These are phyloP conservation scores for Hawksworthiomyces lignivorus DNA, from an alignment of 2,329 filamentous ascomycete genomes.

Conservation along the genomic window DNA sequence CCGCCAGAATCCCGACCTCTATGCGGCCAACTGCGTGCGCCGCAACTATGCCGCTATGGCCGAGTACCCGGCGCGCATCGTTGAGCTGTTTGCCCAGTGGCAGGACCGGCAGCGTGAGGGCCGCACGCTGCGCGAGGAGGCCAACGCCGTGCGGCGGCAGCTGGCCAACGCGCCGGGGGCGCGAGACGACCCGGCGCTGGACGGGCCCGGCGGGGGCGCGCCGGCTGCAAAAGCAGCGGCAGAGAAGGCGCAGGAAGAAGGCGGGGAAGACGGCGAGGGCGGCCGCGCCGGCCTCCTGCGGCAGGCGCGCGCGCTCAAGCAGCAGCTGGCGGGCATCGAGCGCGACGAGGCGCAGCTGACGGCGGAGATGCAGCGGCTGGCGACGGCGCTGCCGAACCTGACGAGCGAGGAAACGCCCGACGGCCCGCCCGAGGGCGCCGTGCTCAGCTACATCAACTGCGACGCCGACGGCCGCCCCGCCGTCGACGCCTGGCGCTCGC, in stretches of 20 bases:
- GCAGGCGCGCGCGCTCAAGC: constrained; percentile 59
- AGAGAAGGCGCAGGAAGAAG: constrained; percentile 6
- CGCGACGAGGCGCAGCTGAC: constrained; percentile 51
- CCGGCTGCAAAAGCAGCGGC: constrained; percentile 13
- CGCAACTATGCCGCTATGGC: constrained; percentile 67
- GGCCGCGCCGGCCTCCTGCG: constrained; percentile 42
- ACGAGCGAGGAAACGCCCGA: constrained; percentile 70
- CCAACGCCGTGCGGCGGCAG: constrained; percentile 55
- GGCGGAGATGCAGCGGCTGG: constrained; percentile 64
- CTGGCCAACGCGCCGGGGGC: constrained; percentile 45
- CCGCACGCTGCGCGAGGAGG: constrained; percentile 55
- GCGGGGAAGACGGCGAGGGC: constrained; percentile 18
- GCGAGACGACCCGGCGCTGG: no score
- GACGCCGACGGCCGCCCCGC: constrained; percentile 38
- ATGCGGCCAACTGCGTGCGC: constrained; percentile 74
- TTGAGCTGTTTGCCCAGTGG: constrained; percentile 48
- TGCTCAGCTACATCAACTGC: constrained; percentile 75
- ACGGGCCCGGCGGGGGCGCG: constrained; percentile 23
- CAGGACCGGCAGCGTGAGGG: constrained; percentile 53
- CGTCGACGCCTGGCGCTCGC: constrained; percentile 56
- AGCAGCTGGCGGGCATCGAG: constrained; percentile 52
- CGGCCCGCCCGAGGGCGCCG: constrained; percentile 54
- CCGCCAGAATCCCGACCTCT: constrained; percentile 71
- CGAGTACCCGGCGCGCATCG: constrained; percentile 48
- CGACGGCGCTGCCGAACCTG: constrained; percentile 76